These are phyloP conservation scores for Mycena haematopus DNA, from an alignment of 768 basidiomycete genomes.

Conservation along the genomic window DNA sequence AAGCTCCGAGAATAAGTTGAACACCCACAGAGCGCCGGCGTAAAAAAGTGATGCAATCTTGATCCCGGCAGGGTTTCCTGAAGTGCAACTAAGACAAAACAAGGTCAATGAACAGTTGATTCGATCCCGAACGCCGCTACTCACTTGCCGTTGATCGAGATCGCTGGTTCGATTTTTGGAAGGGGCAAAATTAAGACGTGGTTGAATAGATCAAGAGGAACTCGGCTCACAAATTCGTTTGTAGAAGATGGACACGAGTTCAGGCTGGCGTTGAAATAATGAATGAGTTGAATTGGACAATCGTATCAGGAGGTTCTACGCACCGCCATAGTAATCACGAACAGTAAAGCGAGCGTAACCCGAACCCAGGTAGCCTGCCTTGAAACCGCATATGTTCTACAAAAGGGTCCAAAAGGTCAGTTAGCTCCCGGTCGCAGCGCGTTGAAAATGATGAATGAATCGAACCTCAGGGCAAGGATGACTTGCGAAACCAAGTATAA, in stretches of 20 bases:
- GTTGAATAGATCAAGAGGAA: not conserved
- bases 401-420: no score
- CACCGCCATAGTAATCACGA: conserved; percentile 2
- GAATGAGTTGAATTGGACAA: not conserved
- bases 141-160: no score
- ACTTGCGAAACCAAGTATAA: no score
- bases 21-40: not conserved
- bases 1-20: not conserved
- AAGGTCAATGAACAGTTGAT: not conserved
- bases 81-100: not conserved
- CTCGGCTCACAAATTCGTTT: conserved; percentile 16
- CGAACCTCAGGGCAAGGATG: no score
- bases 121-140: no score
- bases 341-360: conserved; percentile 4
- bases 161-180: no score
- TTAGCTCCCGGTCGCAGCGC: no score
- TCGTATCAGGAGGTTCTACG: not conserved
- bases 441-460: no score
- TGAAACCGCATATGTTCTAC: no score
- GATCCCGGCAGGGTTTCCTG: conserved; percentile 7
- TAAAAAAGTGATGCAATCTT: conserved; percentile 6
- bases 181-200: no score
- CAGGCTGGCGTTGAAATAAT: not conserved
- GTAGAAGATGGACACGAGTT: conserved; percentile 14
- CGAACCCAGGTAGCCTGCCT: no score